Percentiles rank a stretch among this genome's conserved stretches.
Evolutionary conservation across 345 rosid genomes (phyloP).

Genomic region (Lenwebbia sp.): DNA sequence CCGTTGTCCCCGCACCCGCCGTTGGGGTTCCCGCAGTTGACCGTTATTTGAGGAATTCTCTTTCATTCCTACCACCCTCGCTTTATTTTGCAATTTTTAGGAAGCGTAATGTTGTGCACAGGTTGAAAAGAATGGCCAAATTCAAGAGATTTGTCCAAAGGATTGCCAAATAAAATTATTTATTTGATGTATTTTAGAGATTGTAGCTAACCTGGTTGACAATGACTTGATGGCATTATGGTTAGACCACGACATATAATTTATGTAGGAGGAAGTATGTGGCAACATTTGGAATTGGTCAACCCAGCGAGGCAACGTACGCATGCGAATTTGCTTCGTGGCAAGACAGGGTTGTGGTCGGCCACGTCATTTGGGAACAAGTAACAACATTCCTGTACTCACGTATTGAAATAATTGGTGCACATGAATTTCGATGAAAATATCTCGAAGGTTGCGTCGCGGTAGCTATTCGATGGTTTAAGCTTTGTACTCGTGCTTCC

Average conservation of each 20-base stretch:
- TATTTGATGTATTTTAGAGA: background rate
- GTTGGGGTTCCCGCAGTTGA: slow-evolving; percentile 14
- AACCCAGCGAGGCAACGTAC: background rate
- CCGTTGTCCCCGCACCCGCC: slow-evolving; percentile 43
- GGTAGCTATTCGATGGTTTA: background rate
- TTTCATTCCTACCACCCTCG: background rate
- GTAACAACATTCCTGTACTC: background rate
- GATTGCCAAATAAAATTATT: background rate
- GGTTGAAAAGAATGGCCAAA: background rate
- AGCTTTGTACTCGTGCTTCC: background rate
- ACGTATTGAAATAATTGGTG: background rate
- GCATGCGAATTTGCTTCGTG: background rate
- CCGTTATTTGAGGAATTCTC: slow-evolving; percentile 6
- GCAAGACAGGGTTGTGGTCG: background rate
- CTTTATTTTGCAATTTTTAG: background rate
- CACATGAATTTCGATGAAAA: background rate
- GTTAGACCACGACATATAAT: background rate
- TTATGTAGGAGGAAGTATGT: background rate
- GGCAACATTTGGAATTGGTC: background rate
- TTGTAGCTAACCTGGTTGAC: background rate
- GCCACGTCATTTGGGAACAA: background rate
- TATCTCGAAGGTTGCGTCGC: background rate
- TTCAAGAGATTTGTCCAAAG: background rate
- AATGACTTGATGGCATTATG: background rate
- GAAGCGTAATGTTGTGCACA: background rate